A percentile compares a stretch with the other conserved stretches of the same genome.
Conservation (phyloP, 768 basidiomycete genomes). For the Pleurotus giganteus region DNA sequence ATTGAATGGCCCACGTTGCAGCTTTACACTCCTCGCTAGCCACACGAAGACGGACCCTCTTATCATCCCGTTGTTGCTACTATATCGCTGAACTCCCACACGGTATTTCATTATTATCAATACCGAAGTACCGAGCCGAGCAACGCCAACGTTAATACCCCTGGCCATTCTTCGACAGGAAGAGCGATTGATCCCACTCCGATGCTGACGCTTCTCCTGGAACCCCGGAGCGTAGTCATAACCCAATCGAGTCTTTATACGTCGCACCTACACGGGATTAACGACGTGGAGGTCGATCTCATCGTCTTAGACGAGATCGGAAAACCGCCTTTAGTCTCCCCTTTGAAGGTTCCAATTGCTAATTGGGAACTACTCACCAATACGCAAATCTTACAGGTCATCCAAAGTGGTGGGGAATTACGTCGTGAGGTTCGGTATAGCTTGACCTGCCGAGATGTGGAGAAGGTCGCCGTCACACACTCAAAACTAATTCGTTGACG, state of each 20-base stretch:
- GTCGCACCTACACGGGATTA: slow-evolving; percentile 80
- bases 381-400: slow-evolving; percentile 31
- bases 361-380: slow-evolving; percentile 57
- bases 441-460: slow-evolving; percentile 83
- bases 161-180: slow-evolving; percentile 30
- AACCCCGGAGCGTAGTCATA: slow-evolving; percentile 83
- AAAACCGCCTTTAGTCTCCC: slow-evolving; percentile 23
- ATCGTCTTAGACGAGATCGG: slow-evolving; percentile 24
- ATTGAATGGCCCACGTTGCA: neutral
- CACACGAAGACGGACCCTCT: slow-evolving; percentile 89
- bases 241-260: slow-evolving; percentile 69
- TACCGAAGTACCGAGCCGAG: slow-evolving; percentile 38
- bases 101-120: slow-evolving; percentile 79
- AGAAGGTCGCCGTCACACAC: slow-evolving; percentile 47
- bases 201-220: slow-evolving; percentile 70
- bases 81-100: slow-evolving; percentile 83
- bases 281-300: slow-evolving; percentile 48
- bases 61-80: slow-evolving; percentile 90
- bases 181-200: slow-evolving; percentile 63
- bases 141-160: slow-evolving; percentile 11
- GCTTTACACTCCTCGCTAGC: slow-evolving; percentile 40
- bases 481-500: slow-evolving; percentile 3
- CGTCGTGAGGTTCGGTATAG: slow-evolving; percentile 67
- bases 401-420: slow-evolving; percentile 51
- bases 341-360: slow-evolving; percentile 39